A percentile compares a stretch with the other conserved stretches of the same genome.
Conservation (phyloP, 2,329 filamentous ascomycete species). For the Aspergillus pseudotamarii region DNA sequence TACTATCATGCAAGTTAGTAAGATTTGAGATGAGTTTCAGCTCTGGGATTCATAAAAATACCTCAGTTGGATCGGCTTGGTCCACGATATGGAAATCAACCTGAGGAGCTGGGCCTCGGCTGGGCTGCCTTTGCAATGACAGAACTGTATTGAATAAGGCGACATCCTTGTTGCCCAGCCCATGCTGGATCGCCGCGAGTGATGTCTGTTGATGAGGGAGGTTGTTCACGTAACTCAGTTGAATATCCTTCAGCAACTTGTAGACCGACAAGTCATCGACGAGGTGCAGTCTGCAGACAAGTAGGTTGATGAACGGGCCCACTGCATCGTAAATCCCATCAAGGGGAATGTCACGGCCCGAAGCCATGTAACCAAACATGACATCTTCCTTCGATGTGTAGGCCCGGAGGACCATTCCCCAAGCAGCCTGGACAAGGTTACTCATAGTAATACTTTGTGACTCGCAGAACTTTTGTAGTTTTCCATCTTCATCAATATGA, state of each 20-base stretch:
- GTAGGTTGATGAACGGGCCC: slow-evolving; percentile 34
- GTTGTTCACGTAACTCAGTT: slow-evolving; percentile 2
- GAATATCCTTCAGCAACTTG: neutral
- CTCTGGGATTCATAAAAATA: neutral
- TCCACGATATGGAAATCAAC: neutral
- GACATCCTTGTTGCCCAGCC: slow-evolving; percentile 6
- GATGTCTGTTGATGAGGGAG: slow-evolving; percentile 12
- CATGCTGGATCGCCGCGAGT: slow-evolving; percentile 14
- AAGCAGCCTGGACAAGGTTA: slow-evolving; percentile 42
- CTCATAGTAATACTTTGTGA: slow-evolving; percentile 24
- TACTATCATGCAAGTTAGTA: neutral
- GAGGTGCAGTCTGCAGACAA: slow-evolving; percentile 18
- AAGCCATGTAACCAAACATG: slow-evolving; percentile 45
- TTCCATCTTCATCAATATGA: neutral
- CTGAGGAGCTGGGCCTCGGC: neutral
- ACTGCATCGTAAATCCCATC: slow-evolving; percentile 37
- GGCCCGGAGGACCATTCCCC: slow-evolving; percentile 40
- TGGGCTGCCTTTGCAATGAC: slow-evolving; percentile 6
- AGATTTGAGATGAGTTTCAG: neutral
- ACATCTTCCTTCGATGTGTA: slow-evolving; percentile 42
- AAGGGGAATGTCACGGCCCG: slow-evolving; percentile 43
- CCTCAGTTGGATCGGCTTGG: neutral
- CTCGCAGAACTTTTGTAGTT: slow-evolving; percentile 13
- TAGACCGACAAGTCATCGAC: neutral
- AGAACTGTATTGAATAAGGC: slow-evolving; percentile 16